Base-by-base conservation (phyloP, 2,329 filamentous ascomycete species). In the Arthrinium puccinioides region DNA sequence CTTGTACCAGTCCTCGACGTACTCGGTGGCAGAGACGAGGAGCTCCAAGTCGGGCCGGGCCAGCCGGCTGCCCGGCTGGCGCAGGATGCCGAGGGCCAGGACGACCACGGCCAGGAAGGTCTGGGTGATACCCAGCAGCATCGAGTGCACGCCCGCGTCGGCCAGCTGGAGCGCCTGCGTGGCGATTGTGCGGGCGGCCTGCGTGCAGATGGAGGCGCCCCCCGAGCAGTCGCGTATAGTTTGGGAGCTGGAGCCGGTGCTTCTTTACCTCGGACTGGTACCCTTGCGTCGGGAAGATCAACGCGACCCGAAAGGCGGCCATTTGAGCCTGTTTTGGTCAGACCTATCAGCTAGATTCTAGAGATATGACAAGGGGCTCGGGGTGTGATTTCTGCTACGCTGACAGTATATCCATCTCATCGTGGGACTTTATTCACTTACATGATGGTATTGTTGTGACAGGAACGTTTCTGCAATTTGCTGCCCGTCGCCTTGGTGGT, bases 31-130 rank as follows among this genome's bases (percentile, higher is more conserved):
- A 9, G 39, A 32, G 11, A 34, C 32, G 14, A 50, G 21, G 0
- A 50, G 40, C 41, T 47, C 44, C 11, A 50, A 30, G 18, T 50
- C 48, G 14, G 48, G 37, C 15, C 48, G 38, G 5, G 45, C 48
- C 25, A 51, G 41, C 9, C 45, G 38, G 5, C 38, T 37, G 9
- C 40, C 24, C 1, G 47, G 48, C 15, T 45, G 37, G 6, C 42
- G 41, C 4, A 51, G 33, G 16, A 51, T 44, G 21, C 39, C 31
- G 8, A 51, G 38, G 0, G 47, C 45, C 11, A 51, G 39, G 3
- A 48, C 47, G 5, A 47, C 36, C 6, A 45, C 44, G 2, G 44
- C 40, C 1, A 50, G 38, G 28, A 47, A 45, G 1, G 43, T 34
- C 10, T 40, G 48, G 11, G 45, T 47, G 11, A 9, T 23, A n/a